Percentiles rank a stretch among this genome's conserved stretches.
Conservation (phyloP, 2,329 filamentous ascomycete genomes). For the Cladosporium halotolerans region DNA sequence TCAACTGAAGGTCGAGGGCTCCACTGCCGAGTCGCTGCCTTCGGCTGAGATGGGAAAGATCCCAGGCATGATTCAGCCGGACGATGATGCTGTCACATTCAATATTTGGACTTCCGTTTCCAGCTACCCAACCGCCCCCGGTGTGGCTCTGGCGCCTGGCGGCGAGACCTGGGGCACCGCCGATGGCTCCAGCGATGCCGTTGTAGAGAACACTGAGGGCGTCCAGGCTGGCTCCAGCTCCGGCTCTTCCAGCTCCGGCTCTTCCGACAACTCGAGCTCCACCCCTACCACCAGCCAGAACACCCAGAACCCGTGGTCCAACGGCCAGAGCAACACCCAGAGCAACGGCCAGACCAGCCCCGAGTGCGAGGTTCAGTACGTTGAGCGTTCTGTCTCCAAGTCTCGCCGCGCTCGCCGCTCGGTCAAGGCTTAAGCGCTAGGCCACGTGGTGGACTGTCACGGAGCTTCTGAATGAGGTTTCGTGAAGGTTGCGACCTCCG, state of each 20-base stretch:
- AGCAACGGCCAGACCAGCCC: neutral
- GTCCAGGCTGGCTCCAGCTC: neutral
- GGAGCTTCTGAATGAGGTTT: too few relatives aligned
- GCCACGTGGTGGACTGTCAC: too few relatives aligned
- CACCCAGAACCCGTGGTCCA: neutral
- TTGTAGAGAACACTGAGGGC: neutral
- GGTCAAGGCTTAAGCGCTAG: conserved; percentile 6
- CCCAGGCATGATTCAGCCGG: conserved; percentile 13
- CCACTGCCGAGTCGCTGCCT: conserved; percentile 1
- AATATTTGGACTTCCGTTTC: conserved; percentile 13
- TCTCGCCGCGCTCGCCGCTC: neutral
- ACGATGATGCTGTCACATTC: conserved; percentile 12
- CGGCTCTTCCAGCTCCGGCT: neutral
- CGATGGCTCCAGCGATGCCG: conserved; percentile 11
- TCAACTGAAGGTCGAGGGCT: conserved; percentile 16
- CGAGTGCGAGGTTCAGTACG: conserved; percentile 11
- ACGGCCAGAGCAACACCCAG: neutral
- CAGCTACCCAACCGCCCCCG: conserved; percentile 8
- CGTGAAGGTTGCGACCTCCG: too few relatives aligned
- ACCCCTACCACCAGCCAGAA: neutral
- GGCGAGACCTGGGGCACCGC: conserved; percentile 10
- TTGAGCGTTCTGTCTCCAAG: neutral
- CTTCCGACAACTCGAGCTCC: neutral
- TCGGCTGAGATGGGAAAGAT: conserved; percentile 13
- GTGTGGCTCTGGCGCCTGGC: conserved; percentile 9